These are phyloP conservation scores for Stachybotrys echinatus DNA, from an alignment of 2,329 filamentous ascomycete genomes.

Conservation along the genomic window DNA sequence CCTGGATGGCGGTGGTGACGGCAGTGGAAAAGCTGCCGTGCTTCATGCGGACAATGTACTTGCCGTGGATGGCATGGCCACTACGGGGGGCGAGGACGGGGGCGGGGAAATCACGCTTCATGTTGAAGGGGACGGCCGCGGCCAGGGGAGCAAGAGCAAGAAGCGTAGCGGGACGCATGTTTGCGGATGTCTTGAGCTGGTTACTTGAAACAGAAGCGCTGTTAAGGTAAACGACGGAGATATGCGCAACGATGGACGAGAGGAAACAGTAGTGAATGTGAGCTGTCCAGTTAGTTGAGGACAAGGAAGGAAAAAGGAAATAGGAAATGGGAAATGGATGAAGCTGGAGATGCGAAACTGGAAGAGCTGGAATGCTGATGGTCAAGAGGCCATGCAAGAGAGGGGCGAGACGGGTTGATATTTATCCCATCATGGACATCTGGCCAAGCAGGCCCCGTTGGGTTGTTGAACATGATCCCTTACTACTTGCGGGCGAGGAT, in stretches of 20 bases:
- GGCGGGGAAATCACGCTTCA: slow-evolving; percentile 18
- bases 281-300: background rate
- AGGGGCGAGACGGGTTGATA: background rate
- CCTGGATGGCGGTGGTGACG: slow-evolving; percentile 12
- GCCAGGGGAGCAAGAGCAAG: slow-evolving; percentile 17
- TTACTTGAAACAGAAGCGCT: too few relatives aligned
- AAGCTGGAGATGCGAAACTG: background rate
- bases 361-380: background rate
- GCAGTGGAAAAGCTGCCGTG: slow-evolving; percentile 9
- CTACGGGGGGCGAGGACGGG: slow-evolving; percentile 20
- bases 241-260: background rate
- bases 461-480: background rate
- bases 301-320: background rate
- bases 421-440: background rate
- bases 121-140: slow-evolving; percentile 13
- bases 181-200: slow-evolving; percentile 7
- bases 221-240: too few relatives aligned
- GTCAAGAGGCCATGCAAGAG: background rate
- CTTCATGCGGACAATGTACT: slow-evolving; percentile 25
- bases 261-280: background rate
- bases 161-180: slow-evolving; percentile 18
- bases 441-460: background rate
- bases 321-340: background rate
- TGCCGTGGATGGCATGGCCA: slow-evolving; percentile 16
- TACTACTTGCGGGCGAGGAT: background rate